Base-by-base conservation (phyloP, 78 protist species). In the Cavenderia fasciculata region DNA sequence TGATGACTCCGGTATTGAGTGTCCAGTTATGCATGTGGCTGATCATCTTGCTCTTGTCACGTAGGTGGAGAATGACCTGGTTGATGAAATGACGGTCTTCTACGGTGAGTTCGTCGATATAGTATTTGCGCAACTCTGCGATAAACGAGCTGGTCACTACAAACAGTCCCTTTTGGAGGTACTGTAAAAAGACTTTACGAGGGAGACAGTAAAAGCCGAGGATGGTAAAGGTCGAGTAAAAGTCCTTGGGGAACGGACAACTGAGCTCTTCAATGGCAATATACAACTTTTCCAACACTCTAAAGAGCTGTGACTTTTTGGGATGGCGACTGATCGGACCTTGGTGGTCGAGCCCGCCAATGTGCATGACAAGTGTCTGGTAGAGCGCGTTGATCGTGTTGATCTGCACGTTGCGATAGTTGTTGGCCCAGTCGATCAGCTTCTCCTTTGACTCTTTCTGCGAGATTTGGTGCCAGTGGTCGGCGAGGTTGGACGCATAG, bases 181-280 rank as follows among this genome's bases (percentile, higher is more conserved):
- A 79, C 38, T 79, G 89, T 21, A 79, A 36, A 40, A 79, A 79
- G 6, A 68, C 47, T 46, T 57, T 52, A 29, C 89, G 40, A 23
- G 71, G 29, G 14, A 79, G 41, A 54, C 89, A 79, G 44, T 66
- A 68, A 57, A 79, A 79, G 0, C 89, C 89, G 0, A 79, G 47
- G 6, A 57, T 79, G 19, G 89, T 68, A 41, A 79, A 79, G 52
- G 65, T 75, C 23, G 89, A 52, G 56, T 46, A 79, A 23, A 79
- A 79, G 21, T 79, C 89, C 34, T 79, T 79, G 18, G 89, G 89
- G 59, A 79, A 79, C 18, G 89, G 89, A 43, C 89, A 79, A 31
- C 43, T 66, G n/a, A 79, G 63, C 43, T 79, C 89, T 36, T 79
- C 89, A n/a, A 79, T 79, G 14, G 89, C 89, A 19, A 56, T n/a